Evolutionary conservation across 139 green algal species (phyloP), one percentile per base, ranked within the genome.

Genomic region (Chlamydomonas urium): DNA sequence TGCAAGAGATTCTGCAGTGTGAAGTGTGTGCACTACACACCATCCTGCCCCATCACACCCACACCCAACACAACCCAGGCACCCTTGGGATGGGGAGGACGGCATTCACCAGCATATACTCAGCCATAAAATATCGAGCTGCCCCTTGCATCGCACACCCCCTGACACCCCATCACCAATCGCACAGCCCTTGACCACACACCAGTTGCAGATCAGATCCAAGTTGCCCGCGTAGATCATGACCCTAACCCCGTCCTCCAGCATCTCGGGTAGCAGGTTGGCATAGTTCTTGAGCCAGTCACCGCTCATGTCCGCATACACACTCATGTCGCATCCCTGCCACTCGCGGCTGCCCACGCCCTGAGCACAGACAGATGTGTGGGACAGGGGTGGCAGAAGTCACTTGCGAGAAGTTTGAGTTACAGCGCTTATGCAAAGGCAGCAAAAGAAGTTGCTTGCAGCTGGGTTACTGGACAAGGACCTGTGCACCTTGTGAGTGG

Each of bases 191-290:
- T n/a, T n/a, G n/a, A n/a, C n/a, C n/a, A n/a, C n/a, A n/a, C n/a
- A n/a, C 60, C 60, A 91, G 79, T 93, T 93, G 82, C 88, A 96
- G 65, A 96, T 96, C 29, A 94, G 78, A 75, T 96, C 91, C 73
- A 86, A 65, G 29, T 87, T 78, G 3, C 87, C 67, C 1, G 83
- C 89, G 78, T 94, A 95, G 36, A 97, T 89, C 78, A 95, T 85
- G 1, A 91, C 90, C 0, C 80, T 69, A 1, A 97, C 72, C 38
- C 85, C 90, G 31, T 84, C 87, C 32, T 87, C 83, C 56, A 97
- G 75, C 81, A 96, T 83, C 3, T 82, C 66, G 1, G 60, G 60
- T 17, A 67, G 31, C 32, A 67, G 21, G 33, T 28, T 8, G 5
- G 19, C 33, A 24, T 37, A 45, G 33, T 67, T 21, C 32, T n/a